Evolutionary conservation across 2,329 filamentous ascomycete genomes (phyloP).

Genomic region (Pseudogymnoascus sp.): DNA sequence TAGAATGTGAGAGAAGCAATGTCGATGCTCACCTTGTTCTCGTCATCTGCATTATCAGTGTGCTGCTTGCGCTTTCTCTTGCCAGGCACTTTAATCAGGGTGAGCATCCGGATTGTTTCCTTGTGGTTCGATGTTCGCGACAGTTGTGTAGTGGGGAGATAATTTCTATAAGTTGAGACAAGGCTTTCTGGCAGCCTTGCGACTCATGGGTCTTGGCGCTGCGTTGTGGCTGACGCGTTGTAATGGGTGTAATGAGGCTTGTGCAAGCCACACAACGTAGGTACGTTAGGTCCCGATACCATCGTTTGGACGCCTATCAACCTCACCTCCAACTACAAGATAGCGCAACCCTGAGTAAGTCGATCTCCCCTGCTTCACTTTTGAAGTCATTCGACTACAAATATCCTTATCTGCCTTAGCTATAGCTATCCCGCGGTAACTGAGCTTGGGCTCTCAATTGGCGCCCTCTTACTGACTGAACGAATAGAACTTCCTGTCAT

Average conservation of each 20-base stretch:
- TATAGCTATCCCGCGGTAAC: background rate
- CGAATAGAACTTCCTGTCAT: background rate
- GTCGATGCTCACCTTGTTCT: background rate
- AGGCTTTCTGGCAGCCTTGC: background rate
- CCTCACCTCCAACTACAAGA: slow-evolving; percentile 5
- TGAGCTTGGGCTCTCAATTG: background rate
- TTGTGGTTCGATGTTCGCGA: slow-evolving; percentile 3
- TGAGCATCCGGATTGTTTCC: slow-evolving; percentile 17
- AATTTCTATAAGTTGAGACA: background rate
- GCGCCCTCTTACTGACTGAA: background rate
- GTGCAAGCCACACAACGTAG: slow-evolving; percentile 10
- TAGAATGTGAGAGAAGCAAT: background rate
- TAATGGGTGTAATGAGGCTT: slow-evolving; percentile 10
- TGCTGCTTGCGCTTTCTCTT: slow-evolving; percentile 24
- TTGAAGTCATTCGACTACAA: background rate
- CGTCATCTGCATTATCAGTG: slow-evolving; percentile 15
- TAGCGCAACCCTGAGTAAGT: slow-evolving; percentile 9
- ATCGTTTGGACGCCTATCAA: slow-evolving; percentile 9
- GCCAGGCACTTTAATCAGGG: slow-evolving; percentile 28
- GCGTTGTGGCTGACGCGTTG: slow-evolving; percentile 8
- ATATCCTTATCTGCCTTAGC: background rate
- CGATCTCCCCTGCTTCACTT: background rate
- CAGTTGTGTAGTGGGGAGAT: background rate
- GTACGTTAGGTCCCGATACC: slow-evolving; percentile 4
- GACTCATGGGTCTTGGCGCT: background rate